Conservation (phyloP, 1,284 basidiomycete species). For the Fistulinella cinereoalba region DNA sequence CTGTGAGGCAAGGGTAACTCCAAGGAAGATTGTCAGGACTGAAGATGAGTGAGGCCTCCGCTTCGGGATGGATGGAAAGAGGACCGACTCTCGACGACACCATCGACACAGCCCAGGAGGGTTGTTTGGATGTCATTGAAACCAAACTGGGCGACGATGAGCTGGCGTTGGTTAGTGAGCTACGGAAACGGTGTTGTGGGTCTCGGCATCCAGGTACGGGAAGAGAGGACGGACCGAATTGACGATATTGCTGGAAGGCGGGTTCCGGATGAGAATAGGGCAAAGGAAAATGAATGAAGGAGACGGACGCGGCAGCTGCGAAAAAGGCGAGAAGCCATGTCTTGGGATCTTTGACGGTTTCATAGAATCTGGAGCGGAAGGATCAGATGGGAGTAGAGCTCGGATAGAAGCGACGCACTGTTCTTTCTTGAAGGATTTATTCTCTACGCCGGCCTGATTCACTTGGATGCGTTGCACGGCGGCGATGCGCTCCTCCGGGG, state of each 20-base stretch:
- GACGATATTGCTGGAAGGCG: conserved; percentile 44
- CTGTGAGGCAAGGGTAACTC: conserved; percentile 53
- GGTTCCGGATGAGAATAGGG: conserved; percentile 10
- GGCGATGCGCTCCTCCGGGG: conserved; percentile 59
- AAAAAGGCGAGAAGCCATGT: conserved; percentile 71
- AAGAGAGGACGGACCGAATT: conserved; percentile 43
- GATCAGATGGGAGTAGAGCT: conserved; percentile 11
- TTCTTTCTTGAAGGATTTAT: conserved; percentile 74
- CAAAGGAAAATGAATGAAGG: conserved; percentile 2
- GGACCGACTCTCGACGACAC: conserved; percentile 56
- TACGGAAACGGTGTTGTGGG: conserved; percentile 27
- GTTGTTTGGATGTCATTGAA: conserved; percentile 72
- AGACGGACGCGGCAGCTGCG: conserved; percentile 49
- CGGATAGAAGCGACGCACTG: conserved; percentile 47
- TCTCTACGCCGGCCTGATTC: conserved; percentile 75
- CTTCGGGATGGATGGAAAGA: background rate
- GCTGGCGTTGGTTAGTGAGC: conserved; percentile 72
- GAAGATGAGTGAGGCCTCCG: conserved; percentile 4
- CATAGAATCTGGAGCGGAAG: conserved; percentile 52
- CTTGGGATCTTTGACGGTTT: conserved; percentile 69
- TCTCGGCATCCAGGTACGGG: background rate
- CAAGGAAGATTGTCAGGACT: conserved; percentile 63
- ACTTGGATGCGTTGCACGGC: conserved; percentile 64
- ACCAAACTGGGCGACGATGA: conserved; percentile 74
- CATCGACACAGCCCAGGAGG: conserved; percentile 73